Evolutionary conservation across 1,284 basidiomycete species (phyloP).

Genomic region (Cutaneotrichosporon cutaneum): DNA sequence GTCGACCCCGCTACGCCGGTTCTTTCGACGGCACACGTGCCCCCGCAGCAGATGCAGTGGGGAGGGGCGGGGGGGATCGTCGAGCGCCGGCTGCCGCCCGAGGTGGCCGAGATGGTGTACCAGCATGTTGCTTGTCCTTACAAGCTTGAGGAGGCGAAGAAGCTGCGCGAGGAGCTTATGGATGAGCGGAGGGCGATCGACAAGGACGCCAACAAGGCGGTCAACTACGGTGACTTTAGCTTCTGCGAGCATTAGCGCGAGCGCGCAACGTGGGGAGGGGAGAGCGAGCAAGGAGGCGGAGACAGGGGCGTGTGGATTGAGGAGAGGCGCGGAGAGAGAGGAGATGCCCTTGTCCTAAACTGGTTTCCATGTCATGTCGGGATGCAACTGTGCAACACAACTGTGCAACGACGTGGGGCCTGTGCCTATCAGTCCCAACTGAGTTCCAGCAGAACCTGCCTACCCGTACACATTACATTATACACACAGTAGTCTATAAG

Average conservation of each 20-base stretch:
- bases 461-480: conserved; percentile 3
- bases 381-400: too few species aligned
- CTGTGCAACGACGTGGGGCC: too few species aligned
- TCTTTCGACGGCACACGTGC: conserved; percentile 17
- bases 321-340: too few species aligned
- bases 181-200: conserved; percentile 19
- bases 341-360: too few species aligned
- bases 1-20: conserved; percentile 19
- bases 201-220: not conserved
- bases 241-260: conserved; percentile 25
- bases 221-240: conserved; percentile 5
- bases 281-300: too few species aligned
- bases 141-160: conserved; percentile 15
- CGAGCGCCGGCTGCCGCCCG: conserved; percentile 13
- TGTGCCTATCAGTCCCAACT: too few species aligned
- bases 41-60: conserved; percentile 26
- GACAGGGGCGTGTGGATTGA: too few species aligned
- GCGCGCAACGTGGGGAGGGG: not conserved
- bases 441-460: too few species aligned
- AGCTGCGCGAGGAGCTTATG: conserved; percentile 23
- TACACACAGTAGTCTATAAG: conserved; percentile 8
- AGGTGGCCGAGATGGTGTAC: conserved; percentile 19
- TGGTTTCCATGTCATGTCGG: too few species aligned
- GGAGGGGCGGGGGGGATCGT: not conserved
- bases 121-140: conserved; percentile 20